These are phyloP conservation scores for Lachancea thermotolerans DNA, from an alignment of 805 yeast genomes.

Conservation along the genomic window DNA sequence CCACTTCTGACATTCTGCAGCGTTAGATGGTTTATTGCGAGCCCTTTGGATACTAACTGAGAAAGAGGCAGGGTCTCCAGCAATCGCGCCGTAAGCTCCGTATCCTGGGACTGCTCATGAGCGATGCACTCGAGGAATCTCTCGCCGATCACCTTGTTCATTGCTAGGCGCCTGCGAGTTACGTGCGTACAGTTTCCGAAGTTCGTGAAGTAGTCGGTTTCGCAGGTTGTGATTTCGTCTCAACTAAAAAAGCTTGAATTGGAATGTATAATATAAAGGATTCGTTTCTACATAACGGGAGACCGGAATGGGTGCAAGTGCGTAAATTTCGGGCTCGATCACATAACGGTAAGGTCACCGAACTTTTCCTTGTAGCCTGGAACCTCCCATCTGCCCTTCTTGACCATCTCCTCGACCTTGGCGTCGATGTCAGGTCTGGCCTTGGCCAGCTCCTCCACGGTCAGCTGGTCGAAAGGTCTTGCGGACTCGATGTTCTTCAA, in stretches of 20 bases:
- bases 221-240: no score
- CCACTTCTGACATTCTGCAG: conserved; percentile 65
- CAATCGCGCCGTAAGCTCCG: conserved; percentile 39
- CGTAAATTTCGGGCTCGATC: conserved; percentile 1
- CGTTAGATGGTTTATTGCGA: conserved; percentile 64
- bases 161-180: not conserved
- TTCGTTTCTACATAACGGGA: conserved; percentile 9
- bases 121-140: conserved; percentile 36
- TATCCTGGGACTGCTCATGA: conserved; percentile 48
- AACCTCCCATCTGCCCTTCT: conserved; percentile 95
- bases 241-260: not conserved
- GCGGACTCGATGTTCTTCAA: conserved; percentile 91
- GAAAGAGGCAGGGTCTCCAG: conserved; percentile 50
- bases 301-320: no score
- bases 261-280: conserved; percentile 8
- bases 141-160: conserved; percentile 32
- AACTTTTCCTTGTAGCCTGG: conserved; percentile 98
- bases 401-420: conserved; percentile 89
- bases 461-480: conserved; percentile 95
- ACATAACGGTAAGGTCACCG: conserved; percentile 93
- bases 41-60: conserved; percentile 59
- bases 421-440: conserved; percentile 98
- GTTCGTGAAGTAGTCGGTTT: no score
- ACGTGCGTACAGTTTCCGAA: not conserved
- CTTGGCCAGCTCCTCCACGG: conserved; percentile 87